Base-by-base conservation (phyloP, 805 yeast genomes). In the Teunomyces pallodes region DNA sequence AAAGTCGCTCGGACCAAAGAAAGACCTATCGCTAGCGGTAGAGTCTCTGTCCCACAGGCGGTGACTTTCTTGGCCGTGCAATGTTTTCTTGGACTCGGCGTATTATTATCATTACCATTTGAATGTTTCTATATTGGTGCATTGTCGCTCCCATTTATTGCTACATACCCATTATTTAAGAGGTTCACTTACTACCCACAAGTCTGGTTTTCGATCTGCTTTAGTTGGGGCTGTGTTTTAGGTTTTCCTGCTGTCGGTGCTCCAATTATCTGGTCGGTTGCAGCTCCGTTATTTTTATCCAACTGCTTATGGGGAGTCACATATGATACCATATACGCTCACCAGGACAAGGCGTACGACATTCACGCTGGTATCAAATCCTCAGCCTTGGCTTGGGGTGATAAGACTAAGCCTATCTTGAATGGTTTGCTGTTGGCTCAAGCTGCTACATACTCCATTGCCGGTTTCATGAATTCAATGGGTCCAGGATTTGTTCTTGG, bases 171-270 rank as follows among this genome's bases (percentile, higher is more conserved):
- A 1, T 72, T 92, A 42, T 94, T 94, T 73, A 94, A 94, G 63
- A 76, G 99, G 60, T 86, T 92, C 64, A 94, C 99, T 0, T 90
- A 92, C 65, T 94, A 92, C 64, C 99, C 99, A 12, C 99, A 94
- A 66, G 81, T 82, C 12, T 83, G 81, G 55, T 75, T 95, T 9
- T 80, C 95, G 33, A 75, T 86, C 9, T 87, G 96, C 59, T 94
- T 89, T 67, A 86, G 88, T 51, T 94, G 99, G 98, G 98, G 96
- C 32, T 89, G 96, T 12, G 62, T 94, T 35, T 68, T 94, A 28
- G 99, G 98, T 0, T 92, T 88, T 68, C 97, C 99, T 7, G 98
- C 98, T 1, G 88, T 94, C 82, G 96, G 95, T 0, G 81, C 92
- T 3, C 72, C 76, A 1, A 79, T 92, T 79, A 80, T 86, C 58